These are phyloP conservation scores for Babesia ovata DNA, from an alignment of 169 alveolate genomes.

Conservation along the genomic window DNA sequence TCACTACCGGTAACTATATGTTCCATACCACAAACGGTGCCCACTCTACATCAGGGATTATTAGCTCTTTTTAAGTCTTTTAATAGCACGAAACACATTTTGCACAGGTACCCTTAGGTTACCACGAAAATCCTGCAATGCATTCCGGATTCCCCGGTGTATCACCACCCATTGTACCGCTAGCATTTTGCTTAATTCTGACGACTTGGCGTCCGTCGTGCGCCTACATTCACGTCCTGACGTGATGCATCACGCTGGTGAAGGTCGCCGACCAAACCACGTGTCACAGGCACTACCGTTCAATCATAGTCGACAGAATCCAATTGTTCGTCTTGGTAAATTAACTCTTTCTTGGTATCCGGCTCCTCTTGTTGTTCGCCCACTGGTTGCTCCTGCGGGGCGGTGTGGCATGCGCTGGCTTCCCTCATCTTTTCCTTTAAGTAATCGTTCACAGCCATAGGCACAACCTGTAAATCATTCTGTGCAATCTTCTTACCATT, in stretches of 20 bases:
- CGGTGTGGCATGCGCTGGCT: not conserved
- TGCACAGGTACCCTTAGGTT: slow-evolving; percentile 18
- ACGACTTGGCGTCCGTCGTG: no score
- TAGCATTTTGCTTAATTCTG: no score
- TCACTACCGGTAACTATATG: not conserved
- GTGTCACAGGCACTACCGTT: not conserved
- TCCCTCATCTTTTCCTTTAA: slow-evolving; percentile 11
- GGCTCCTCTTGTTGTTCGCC: slow-evolving; percentile 8
- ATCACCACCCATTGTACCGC: not conserved
- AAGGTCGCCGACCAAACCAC: no score
- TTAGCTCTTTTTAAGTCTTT: slow-evolving; percentile 27
- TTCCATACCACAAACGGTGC: slow-evolving; percentile 13
- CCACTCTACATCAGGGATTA: slow-evolving; percentile 34
- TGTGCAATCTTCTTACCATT: slow-evolving; percentile 72
- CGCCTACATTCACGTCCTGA: no score
- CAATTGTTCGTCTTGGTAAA: slow-evolving; percentile 48
- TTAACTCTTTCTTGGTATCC: slow-evolving; percentile 25
- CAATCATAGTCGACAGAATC: slow-evolving; percentile 63
- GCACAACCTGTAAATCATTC: slow-evolving; percentile 62
- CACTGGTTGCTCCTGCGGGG: not conserved
- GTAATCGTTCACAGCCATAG: slow-evolving; percentile 63
- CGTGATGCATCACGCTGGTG: no score
- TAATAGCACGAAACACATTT: not conserved
- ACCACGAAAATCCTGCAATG: slow-evolving; percentile 22
- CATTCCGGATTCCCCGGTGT: not conserved